Percentiles rank a stretch among this genome's conserved stretches.
Evolutionary conservation across 805 yeast species (phyloP).

Genomic region (Candida yuanshanica): DNA sequence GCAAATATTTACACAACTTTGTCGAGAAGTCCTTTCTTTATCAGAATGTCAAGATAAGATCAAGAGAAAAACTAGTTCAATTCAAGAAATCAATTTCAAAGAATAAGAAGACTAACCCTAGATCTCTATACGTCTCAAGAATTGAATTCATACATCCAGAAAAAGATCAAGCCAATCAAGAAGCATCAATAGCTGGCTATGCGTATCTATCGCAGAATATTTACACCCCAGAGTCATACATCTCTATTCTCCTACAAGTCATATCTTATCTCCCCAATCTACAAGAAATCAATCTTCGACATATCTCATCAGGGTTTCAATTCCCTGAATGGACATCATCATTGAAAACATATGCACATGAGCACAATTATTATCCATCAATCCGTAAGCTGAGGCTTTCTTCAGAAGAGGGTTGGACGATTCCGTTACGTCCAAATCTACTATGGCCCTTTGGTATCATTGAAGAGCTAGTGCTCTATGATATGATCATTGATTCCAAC

Average conservation of each 20-base stretch:
- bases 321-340: slow-evolving; percentile 30
- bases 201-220: slow-evolving; percentile 19
- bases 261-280: slow-evolving; percentile 44
- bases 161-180: slow-evolving; percentile 10
- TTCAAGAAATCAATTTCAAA: slow-evolving; percentile 33
- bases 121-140: slow-evolving; percentile 19
- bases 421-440: slow-evolving; percentile 44
- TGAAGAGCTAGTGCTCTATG: slow-evolving; percentile 36
- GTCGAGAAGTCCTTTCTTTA: slow-evolving; percentile 35
- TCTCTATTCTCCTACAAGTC: slow-evolving; percentile 34
- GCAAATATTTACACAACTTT: slow-evolving; percentile 32
- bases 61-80: slow-evolving; percentile 13
- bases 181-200: slow-evolving; percentile 19
- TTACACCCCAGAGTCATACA: slow-evolving; percentile 20
- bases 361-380: slow-evolving; percentile 21
- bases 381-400: slow-evolving; percentile 32
- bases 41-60: slow-evolving; percentile 26
- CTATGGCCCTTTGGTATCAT: slow-evolving; percentile 41
- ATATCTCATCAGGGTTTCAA: slow-evolving; percentile 46
- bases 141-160: slow-evolving; percentile 16
- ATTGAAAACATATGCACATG: slow-evolving; percentile 21
- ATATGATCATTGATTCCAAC: slow-evolving; percentile 43
- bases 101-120: slow-evolving; percentile 24
- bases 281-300: slow-evolving; percentile 32
- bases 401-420: slow-evolving; percentile 46